Base-by-base conservation (phyloP, 768 basidiomycete genomes). In the Lactarius akahatsu region DNA sequence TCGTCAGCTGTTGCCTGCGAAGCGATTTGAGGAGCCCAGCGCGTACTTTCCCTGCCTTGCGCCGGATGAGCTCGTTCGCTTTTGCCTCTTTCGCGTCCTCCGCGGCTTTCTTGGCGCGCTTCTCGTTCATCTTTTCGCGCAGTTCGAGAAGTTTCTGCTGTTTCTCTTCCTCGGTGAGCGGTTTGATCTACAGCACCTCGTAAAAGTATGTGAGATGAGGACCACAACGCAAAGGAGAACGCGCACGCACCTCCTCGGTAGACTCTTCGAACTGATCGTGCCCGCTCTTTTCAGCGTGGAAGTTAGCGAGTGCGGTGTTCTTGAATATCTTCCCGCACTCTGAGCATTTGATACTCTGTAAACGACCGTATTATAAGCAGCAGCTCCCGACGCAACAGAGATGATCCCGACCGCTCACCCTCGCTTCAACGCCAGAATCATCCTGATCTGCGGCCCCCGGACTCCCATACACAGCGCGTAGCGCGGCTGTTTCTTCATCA, bases 261-360 rank as follows among this genome's bases (percentile, higher is more conserved):
- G 91, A 94, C 73, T 98, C 96, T 74, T 97, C 96, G 69, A 98
- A 98, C 70, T 95, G 88, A 76, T 94, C 89, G 74, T 99, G 96
- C 0, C 96, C 96, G 70, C 88, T 92, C 80, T 94, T 94, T 77
- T 96, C 94, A 0, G 94, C 96, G 72, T 97, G 96, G 76, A 86
- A 96, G 70, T 92, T 92, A 16, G 93, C 96, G 18, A 96, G 80
- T 2, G 91, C 92, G 0, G 91, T 89, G 71, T 92, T 94, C 73
- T 80, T 80, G 81, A 97, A 97, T 28, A 86, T 81, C 79, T 97
- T 97, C 67, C 88, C 86, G 75, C 95, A 96, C 72, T 90, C 76
- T 7, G 86, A 82, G 74, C 92, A 94, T 77, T 87, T 91, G 79
- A 94, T 91, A 73, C 89, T 92, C 90, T 92, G 59, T 28, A 61